Percentiles rank a stretch among this genome's conserved stretches.
Evolutionary conservation across 257 asterid genomes (phyloP).

Genomic region (Linaria vulgaris): DNA sequence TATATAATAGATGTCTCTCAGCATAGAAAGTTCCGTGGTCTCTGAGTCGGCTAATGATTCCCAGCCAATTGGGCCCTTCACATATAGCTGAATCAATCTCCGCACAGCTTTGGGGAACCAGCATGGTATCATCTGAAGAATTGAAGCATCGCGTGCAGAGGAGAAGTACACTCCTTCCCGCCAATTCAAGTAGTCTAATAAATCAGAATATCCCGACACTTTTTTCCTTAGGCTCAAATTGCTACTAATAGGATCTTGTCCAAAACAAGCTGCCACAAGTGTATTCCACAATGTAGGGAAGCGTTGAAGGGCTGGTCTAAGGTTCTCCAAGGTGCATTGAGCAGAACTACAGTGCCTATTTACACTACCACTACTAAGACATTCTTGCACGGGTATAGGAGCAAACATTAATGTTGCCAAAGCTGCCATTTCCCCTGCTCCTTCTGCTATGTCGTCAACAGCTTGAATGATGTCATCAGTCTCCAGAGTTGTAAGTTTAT

Average conservation of each 20-base stretch:
- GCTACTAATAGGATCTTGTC: constrained; percentile 67
- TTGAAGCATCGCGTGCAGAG: constrained; percentile 80
- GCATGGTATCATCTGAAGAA: constrained; percentile 94
- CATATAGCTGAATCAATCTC: constrained; percentile 90
- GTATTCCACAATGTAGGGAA: constrained; percentile 91
- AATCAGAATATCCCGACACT: constrained; percentile 76
- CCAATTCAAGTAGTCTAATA: constrained; percentile 91
- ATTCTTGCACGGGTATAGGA: constrained; percentile 83
- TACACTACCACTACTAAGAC: constrained; percentile 92
- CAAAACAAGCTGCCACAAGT: constrained; percentile 82
- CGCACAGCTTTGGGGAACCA: constrained; percentile 94
- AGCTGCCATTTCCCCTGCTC: constrained; percentile 97
- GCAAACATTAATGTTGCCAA: constrained; percentile 95
- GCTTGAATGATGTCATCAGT: constrained; percentile 67
- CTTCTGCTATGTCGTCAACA: constrained; percentile 98
- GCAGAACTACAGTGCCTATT: constrained; percentile 78
- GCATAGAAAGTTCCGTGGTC: constrained; percentile 59
- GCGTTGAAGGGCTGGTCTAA: constrained; percentile 82
- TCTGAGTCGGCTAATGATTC: constrained; percentile 71
- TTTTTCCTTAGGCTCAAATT: constrained; percentile 55
- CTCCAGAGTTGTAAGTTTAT: constrained; percentile 56
- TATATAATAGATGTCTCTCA: constrained; percentile 63
- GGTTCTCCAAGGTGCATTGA: constrained; percentile 97
- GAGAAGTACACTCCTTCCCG: constrained; percentile 93
- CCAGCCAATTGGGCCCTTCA: constrained; percentile 97